Base-by-base conservation (phyloP, 192 early-diverging fungal genomes). In the Mortierella antarctica region DNA sequence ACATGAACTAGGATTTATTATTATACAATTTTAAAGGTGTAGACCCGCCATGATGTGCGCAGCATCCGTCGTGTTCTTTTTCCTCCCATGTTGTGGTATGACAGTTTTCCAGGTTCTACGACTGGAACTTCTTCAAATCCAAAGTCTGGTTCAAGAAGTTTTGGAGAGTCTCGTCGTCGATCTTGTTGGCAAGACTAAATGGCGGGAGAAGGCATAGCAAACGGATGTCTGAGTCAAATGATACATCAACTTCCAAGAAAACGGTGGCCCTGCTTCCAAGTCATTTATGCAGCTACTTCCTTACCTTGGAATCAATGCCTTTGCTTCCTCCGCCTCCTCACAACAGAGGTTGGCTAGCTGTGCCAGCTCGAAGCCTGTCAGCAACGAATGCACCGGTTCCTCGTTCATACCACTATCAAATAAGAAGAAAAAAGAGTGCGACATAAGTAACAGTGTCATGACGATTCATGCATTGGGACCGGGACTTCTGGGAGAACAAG, bases 311-410 rank as follows among this genome's bases (percentile, higher is more conserved):
- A 98, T 92, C 42, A 98, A 86, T 12, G 93, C 90, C 75, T 93
- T 94, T 1, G 95, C 95, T 83, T 98, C 97, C 57, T 98, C 97
- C 31, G 89, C 89, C 47, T 95, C 92, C 69, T 94, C 95, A 76
- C 95, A 96, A 82, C 94, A 92, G 53, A 98, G 83, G 75, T 98
- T 98, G 10, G 92, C 96, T 49, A 98, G 81, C 68, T 97, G 95
- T 42, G 95, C 95, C 39, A 93, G 85, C 75, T 98, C 97, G 62
- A 96, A 98, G 46, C 91, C 89, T 52, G 90, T 86, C 67, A 95
- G 74, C 6, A 67, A 45, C 17, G 77, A 72, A 48, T 80, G 70
- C 23, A 80, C 72, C 6, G 77, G 77, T 18, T 80, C 77, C 55
- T 80, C 77, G 52, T 80, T 80, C 77, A 80, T 80, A n/a, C 69